phyloP scores from a whole-genome alignment of 1,139 yeast species.

The Hansenula lynferdii region DNA sequence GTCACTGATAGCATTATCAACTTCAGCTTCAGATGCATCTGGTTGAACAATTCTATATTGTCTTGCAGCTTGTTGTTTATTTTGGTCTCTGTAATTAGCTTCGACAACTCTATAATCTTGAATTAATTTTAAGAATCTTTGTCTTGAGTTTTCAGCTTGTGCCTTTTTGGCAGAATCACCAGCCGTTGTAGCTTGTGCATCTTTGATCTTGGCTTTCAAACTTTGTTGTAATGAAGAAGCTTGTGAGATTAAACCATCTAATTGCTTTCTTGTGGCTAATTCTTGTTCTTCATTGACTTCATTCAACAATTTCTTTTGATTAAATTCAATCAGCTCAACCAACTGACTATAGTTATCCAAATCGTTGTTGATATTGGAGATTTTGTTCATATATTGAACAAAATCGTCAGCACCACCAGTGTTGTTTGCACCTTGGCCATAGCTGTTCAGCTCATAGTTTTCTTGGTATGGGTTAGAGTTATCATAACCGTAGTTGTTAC shows the following conservation, averaged over 20 bases:
- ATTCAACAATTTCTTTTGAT: conserved; percentile 78
- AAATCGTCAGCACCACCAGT: conserved; percentile 43
- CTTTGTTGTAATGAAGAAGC: conserved; percentile 74
- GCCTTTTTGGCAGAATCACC: conserved; percentile 77
- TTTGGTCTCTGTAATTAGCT: conserved; percentile 79
- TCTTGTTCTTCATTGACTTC: conserved; percentile 83
- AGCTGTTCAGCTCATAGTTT: conserved; percentile 18
- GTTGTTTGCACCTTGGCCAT: conserved; percentile 9
- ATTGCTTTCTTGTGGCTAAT: conserved; percentile 65
- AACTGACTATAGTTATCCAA: conserved; percentile 77
- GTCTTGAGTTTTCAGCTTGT: conserved; percentile 88
- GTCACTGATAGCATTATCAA: conserved; percentile 78
- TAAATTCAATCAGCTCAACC: conserved; percentile 71
- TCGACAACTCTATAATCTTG: conserved; percentile 86
- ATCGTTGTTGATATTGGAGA: conserved; percentile 76
- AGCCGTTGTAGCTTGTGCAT: conserved; percentile 67
- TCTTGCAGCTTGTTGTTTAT: conserved; percentile 85
- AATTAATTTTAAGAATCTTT: conserved; percentile 78
- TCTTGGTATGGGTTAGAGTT: conserved; percentile 23
- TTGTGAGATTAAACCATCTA: conserved; percentile 73
- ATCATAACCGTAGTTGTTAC: conserved; percentile 19
- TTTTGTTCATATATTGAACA: conserved; percentile 75
- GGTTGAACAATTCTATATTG: conserved; percentile 93
- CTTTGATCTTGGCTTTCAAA: conserved; percentile 72
- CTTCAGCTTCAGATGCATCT: conserved; percentile 83